These are phyloP conservation scores for Ogataea parapolymorpha DNA, from an alignment of 805 yeast species.

Conservation along the genomic window DNA sequence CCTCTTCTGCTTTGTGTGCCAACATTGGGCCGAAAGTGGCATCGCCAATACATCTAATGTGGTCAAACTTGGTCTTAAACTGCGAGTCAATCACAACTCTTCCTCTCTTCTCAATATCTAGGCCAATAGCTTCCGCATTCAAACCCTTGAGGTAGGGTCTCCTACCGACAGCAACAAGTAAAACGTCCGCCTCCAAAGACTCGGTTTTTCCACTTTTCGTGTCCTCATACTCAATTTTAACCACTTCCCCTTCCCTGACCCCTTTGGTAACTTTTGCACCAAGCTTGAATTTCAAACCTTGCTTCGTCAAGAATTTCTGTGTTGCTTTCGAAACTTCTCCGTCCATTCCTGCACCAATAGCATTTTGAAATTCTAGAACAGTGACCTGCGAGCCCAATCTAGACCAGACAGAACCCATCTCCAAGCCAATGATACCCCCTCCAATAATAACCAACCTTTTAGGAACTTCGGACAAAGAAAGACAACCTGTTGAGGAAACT, in stretches of 20 bases:
- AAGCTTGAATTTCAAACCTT: conserved; percentile 90
- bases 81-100: conserved; percentile 92
- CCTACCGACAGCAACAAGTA: conserved; percentile 97
- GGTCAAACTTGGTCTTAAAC: conserved; percentile 87
- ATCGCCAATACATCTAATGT: conserved; percentile 97
- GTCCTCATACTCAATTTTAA: conserved; percentile 83
- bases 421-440: conserved; percentile 99
- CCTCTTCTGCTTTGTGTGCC: conserved; percentile 99
- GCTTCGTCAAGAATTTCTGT: conserved; percentile 88
- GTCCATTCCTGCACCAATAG: conserved; percentile 99
- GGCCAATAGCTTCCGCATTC: conserved; percentile 81
- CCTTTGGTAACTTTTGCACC: conserved; percentile 90
- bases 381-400: conserved; percentile 96
- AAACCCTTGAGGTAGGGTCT: conserved; percentile 93
- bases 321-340: conserved; percentile 87
- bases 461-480: conserved; percentile 84
- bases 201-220: conserved; percentile 82
- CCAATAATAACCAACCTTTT: conserved; percentile 91
- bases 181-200: conserved; percentile 81
- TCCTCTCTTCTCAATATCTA: conserved; percentile 89
- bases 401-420: conserved; percentile 98
- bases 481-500: conserved; percentile 92
- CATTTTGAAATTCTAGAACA: conserved; percentile 81
- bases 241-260: conserved; percentile 82
- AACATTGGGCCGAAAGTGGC: conserved; percentile 98